Evolutionary conservation across 2,329 filamentous ascomycete genomes (phyloP).

Genomic region (Trichophyton equinum): DNA sequence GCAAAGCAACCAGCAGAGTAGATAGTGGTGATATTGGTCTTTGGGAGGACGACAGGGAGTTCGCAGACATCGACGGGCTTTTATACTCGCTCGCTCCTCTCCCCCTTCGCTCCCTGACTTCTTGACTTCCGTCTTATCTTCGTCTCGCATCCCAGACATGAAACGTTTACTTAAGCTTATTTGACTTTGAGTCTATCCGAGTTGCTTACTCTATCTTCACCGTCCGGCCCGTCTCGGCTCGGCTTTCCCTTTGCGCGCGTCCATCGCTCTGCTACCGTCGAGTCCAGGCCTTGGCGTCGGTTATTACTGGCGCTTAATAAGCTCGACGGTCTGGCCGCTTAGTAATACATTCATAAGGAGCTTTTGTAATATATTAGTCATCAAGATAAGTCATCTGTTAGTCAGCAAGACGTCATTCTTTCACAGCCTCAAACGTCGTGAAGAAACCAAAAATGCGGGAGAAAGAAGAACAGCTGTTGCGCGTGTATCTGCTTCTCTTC

Average conservation of each 20-base stretch:
- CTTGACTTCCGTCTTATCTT: neutral
- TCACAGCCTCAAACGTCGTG: neutral
- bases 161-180: constrained; percentile 2
- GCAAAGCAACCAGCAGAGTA: neutral
- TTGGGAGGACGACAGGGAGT: neutral
- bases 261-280: neutral
- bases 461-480: neutral
- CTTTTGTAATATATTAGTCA: constrained; percentile 10
- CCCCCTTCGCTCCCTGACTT: too few species aligned
- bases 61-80: neutral
- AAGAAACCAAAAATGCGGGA: neutral
- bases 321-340: neutral
- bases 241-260: neutral
- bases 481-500: neutral
- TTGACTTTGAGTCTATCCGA: neutral
- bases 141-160: neutral
- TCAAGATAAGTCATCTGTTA: neutral
- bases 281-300: neutral
- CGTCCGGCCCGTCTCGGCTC: constrained; percentile 1
- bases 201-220: neutral
- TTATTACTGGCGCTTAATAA: constrained; percentile 1
- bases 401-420: neutral
- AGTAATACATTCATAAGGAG: constrained; percentile 4
- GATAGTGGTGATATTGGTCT: neutral
- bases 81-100: neutral